phyloP scores from a whole-genome alignment of 2,329 filamentous ascomycete genomes.

The Penicillium griseofulvum region DNA sequence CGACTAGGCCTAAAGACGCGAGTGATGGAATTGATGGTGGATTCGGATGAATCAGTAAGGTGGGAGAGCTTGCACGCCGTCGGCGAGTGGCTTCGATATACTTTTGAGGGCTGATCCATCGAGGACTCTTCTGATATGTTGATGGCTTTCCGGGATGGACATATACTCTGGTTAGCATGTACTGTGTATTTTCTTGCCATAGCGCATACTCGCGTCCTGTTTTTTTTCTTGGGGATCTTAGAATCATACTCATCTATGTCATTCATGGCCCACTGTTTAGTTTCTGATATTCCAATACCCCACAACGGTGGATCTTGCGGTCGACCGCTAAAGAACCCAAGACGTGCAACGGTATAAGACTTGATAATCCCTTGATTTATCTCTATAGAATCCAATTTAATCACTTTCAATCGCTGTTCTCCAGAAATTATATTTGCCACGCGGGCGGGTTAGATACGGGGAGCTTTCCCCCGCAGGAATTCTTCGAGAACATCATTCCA shows the following conservation, averaged over 20 bases:
- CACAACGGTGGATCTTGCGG: constrained; percentile 21
- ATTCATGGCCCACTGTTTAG: neutral
- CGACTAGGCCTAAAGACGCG: constrained; percentile 79
- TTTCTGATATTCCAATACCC: neutral
- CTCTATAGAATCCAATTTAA: neutral
- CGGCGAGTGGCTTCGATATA: constrained; percentile 73
- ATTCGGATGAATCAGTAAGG: constrained; percentile 80
- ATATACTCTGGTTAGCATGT: constrained; percentile 21
- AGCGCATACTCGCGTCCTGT: constrained; percentile 17
- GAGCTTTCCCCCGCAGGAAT: constrained; percentile 23
- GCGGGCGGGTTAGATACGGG: constrained; percentile 8
- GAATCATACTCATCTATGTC: neutral
- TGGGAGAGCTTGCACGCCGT: constrained; percentile 91
- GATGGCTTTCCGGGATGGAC: constrained; percentile 16
- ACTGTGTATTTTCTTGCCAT: constrained; percentile 24
- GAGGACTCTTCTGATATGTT: constrained; percentile 10
- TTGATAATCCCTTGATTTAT: neutral
- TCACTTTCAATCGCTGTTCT: neutral
- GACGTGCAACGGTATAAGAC: neutral
- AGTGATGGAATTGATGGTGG: constrained; percentile 92
- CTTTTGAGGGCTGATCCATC: constrained; percentile 51
- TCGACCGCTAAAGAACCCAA: constrained; percentile 21
- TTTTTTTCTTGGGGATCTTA: constrained; percentile 9
- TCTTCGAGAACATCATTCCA: constrained; percentile 11
- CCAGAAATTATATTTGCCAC: constrained; percentile 14